These are phyloP conservation scores for Oehlia diaphana DNA, from an alignment of 192 early-diverging fungal genomes.

Conservation along the genomic window DNA sequence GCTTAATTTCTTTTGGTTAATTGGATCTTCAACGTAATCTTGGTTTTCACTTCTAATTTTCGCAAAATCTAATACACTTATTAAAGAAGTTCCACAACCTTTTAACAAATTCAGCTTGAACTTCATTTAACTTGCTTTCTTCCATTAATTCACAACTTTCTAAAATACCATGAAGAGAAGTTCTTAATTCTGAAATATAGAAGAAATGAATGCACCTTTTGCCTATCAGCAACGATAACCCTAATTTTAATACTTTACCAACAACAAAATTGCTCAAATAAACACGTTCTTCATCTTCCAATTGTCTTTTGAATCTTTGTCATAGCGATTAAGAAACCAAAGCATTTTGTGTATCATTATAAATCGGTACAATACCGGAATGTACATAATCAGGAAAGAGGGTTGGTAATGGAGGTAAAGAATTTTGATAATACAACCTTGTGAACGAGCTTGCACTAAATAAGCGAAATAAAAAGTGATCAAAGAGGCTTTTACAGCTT, in stretches of 20 bases:
- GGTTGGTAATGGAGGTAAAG: conserved; percentile 17
- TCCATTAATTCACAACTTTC: conserved; percentile 14
- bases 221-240: conserved; percentile 52
- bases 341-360: conserved; percentile 10
- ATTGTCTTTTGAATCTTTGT: conserved; percentile 36
- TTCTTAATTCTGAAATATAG: conserved; percentile 54
- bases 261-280: conserved; percentile 52
- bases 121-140: conserved; percentile 25
- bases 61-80: conserved; percentile 38
- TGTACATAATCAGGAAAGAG: not conserved
- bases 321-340: conserved; percentile 36
- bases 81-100: conserved; percentile 40
- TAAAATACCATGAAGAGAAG: conserved; percentile 53
- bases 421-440: conserved; percentile 27
- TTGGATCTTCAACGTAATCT: not conserved
- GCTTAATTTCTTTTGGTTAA: too few relatives aligned
- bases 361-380: conserved; percentile 34
- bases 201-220: conserved; percentile 45
- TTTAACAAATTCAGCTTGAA: conserved; percentile 36
- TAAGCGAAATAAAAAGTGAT: not conserved
- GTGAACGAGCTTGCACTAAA: conserved; percentile 4
- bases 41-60: conserved; percentile 30
- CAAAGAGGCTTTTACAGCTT: too few relatives aligned
- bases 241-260: conserved; percentile 39
- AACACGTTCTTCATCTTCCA: conserved; percentile 43